Percentiles rank a stretch among this genome's conserved stretches.
phyloP scores from a whole-genome alignment of 257 asterid species.

The Nicotiana noctiflora region DNA sequence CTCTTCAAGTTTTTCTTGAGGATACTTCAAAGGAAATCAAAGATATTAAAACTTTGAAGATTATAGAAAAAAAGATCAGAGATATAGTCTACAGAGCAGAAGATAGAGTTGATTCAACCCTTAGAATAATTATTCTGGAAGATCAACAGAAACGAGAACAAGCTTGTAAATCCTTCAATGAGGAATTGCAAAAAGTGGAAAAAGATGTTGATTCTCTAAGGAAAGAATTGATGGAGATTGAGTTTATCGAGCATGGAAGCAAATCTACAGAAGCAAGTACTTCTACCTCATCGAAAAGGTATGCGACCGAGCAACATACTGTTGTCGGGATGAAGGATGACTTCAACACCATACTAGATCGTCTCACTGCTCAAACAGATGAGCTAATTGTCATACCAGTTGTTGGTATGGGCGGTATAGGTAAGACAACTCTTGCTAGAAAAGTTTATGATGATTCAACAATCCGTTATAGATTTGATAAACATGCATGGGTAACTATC shows the following conservation, averaged over 20 bases:
- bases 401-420: conserved; percentile 6
- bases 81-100: conserved; percentile 12
- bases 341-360: background rate
- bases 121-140: background rate
- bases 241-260: background rate
- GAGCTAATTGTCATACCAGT: background rate
- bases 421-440: conserved; percentile 2
- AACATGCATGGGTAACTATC: background rate
- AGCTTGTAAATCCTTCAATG: background rate
- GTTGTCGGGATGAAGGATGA: background rate
- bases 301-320: background rate
- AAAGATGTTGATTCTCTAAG: background rate
- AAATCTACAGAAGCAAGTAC: background rate
- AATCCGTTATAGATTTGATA: background rate
- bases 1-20: background rate
- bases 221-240: conserved; percentile 9
- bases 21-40: background rate
- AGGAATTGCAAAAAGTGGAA: background rate
- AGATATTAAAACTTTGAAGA: background rate
- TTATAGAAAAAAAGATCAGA: conserved; percentile 2
- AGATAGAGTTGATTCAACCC: conserved; percentile 11
- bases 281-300: background rate
- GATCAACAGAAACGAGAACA: background rate
- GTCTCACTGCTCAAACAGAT: background rate
- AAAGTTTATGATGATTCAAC: background rate